Evolutionary conservation across 495 filamentous ascomycete species (phyloP).

Genomic region (Clohesyomyces aquaticus): DNA sequence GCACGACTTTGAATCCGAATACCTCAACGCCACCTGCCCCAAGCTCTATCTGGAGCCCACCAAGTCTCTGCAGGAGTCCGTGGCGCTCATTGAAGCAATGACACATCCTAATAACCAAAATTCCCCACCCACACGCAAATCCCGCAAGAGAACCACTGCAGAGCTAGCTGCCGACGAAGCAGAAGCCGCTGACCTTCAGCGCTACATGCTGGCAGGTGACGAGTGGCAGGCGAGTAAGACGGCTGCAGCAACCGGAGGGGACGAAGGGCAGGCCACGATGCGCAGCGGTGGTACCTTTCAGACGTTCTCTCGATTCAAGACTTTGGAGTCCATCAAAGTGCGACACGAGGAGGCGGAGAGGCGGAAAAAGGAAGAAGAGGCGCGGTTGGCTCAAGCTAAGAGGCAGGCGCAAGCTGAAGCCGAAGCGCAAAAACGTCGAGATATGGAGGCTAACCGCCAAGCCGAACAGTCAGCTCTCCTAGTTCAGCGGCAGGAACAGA

Average conservation of each 20-base stretch:
- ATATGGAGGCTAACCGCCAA: constrained; percentile 24
- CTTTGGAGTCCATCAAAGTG: constrained; percentile 79
- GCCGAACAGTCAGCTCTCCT: constrained; percentile 31
- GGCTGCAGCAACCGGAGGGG: constrained; percentile 62
- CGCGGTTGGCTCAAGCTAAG: constrained; percentile 53
- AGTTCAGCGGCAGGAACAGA: constrained; percentile 45
- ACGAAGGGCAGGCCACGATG: constrained; percentile 62
- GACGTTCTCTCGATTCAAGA: constrained; percentile 87
- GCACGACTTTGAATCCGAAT: constrained; percentile 71
- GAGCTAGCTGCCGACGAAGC: constrained; percentile 95
- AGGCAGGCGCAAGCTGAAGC: constrained; percentile 51
- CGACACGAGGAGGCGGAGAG: constrained; percentile 74
- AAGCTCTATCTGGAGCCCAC: constrained; percentile 78
- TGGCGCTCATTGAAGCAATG: constrained; percentile 68
- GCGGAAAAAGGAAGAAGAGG: constrained; percentile 64
- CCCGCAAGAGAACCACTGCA: constrained; percentile 88
- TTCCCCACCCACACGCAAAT: constrained; percentile 79
- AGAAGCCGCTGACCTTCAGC: constrained; percentile 80
- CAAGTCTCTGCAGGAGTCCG: constrained; percentile 65
- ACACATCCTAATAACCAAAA: constrained; percentile 75
- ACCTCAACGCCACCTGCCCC: constrained; percentile 69
- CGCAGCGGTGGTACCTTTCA: constrained; percentile 74
- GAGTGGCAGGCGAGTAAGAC: constrained; percentile 70
- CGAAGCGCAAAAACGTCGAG: constrained; percentile 35
- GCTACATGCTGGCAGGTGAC: constrained; percentile 91